Conservation (phyloP, 2,329 filamentous ascomycete genomes). For the Sordariomycetes sp. region DNA sequence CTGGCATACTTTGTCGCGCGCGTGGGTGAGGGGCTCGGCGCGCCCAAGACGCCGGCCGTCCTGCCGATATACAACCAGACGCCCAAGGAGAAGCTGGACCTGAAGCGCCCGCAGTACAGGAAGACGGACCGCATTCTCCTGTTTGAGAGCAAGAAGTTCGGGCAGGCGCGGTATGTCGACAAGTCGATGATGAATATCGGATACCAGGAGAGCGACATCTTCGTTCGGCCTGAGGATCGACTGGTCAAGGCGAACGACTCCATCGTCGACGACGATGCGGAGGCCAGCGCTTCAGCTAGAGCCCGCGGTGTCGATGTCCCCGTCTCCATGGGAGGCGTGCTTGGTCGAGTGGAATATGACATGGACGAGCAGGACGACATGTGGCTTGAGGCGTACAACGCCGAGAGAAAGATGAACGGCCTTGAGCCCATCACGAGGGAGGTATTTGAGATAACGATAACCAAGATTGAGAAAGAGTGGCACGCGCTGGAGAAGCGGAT, state of each 20-base stretch:
- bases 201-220: constrained; percentile 90
- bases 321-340: constrained; percentile 16
- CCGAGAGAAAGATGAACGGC: constrained; percentile 57
- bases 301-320: constrained; percentile 9
- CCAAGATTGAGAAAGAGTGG: constrained; percentile 98
- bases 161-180: constrained; percentile 84
- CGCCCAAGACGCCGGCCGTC: constrained; percentile 48
- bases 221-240: constrained; percentile 60
- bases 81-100: constrained; percentile 64
- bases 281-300: constrained; percentile 17
- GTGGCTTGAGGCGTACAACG: constrained; percentile 81
- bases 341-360: constrained; percentile 91
- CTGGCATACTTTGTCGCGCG: constrained; percentile 39
- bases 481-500: constrained; percentile 92
- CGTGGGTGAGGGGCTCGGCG: constrained; percentile 13
- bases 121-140: constrained; percentile 66
- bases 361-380: constrained; percentile 99
- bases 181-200: constrained; percentile 92
- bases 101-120: constrained; percentile 64
- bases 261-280: constrained; percentile 45
- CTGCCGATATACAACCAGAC: constrained; percentile 70
- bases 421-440: constrained; percentile 81
- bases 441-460: constrained; percentile 95
- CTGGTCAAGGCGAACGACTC: constrained; percentile 52
- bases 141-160: constrained; percentile 74